These are phyloP conservation scores for Leccinellum luteum DNA, from an alignment of 768 basidiomycete genomes.

Conservation along the genomic window DNA sequence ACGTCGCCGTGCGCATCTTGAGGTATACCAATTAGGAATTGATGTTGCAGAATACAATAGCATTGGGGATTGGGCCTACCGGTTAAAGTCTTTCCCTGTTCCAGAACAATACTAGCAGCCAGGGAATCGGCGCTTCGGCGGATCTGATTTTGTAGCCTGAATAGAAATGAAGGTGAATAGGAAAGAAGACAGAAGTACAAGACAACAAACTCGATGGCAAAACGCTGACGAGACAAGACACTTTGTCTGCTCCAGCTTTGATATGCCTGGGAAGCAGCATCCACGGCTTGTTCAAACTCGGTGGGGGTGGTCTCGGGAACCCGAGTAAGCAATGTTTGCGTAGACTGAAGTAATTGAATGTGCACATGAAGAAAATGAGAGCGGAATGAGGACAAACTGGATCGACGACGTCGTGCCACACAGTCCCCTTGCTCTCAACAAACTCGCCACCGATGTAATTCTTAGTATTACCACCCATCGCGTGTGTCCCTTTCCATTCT, in stretches of 20 bases:
- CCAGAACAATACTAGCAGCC: constrained; percentile 85
- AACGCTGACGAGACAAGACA: constrained; percentile 81
- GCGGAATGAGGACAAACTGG: constrained; percentile 56
- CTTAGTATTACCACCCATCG: constrained; percentile 83
- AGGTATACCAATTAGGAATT: background rate
- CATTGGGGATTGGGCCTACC: constrained; percentile 40
- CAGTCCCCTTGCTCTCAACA: constrained; percentile 68
- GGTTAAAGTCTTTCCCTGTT: constrained; percentile 93
- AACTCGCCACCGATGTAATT: constrained; percentile 93
- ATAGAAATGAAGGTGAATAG: constrained; percentile 1
- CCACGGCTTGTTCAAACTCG: constrained; percentile 83
- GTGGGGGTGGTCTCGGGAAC: constrained; percentile 83
- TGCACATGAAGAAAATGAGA: background rate
- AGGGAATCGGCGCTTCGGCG: constrained; percentile 84
- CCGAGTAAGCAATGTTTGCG: constrained; percentile 83
- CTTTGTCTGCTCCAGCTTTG: constrained; percentile 87
- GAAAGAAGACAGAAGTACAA: background rate
- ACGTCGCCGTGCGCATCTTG: constrained; percentile 94
- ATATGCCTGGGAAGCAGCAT: constrained; percentile 82
- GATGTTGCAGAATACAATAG: background rate
- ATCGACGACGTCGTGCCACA: constrained; percentile 88
- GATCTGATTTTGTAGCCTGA: constrained; percentile 82
- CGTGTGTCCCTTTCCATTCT: constrained; percentile 85
- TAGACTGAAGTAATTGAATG: constrained; percentile 52
- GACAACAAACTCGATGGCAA: constrained; percentile 79